Evolutionary conservation across 2,329 filamentous ascomycete species (phyloP).

Genomic region (Fusarium heterosporum): DNA sequence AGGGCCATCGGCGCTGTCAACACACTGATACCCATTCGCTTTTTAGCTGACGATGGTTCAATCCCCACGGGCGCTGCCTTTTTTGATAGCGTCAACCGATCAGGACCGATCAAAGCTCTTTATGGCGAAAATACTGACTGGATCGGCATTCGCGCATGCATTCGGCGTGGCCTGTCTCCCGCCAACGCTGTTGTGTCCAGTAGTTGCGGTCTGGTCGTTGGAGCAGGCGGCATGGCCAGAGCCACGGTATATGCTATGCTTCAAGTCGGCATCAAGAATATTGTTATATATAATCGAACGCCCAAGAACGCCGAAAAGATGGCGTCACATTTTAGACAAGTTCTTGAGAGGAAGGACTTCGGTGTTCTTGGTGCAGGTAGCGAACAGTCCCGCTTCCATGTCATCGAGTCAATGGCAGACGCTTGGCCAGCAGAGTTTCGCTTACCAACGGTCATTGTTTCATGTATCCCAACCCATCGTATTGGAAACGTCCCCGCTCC

Average conservation of each 20-base stretch:
- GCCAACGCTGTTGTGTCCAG: conserved; percentile 71
- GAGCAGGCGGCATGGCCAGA: conserved; percentile 80
- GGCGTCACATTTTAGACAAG: conserved; percentile 75
- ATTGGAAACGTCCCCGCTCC: conserved; percentile 73
- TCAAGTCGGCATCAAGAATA: conserved; percentile 79
- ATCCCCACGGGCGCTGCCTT: conserved; percentile 67
- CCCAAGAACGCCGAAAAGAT: conserved; percentile 73
- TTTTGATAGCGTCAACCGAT: conserved; percentile 66
- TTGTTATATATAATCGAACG: conserved; percentile 80
- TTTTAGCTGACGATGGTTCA: conserved; percentile 66
- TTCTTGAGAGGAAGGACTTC: conserved; percentile 59
- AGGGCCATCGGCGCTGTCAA: conserved; percentile 81
- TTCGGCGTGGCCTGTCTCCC: conserved; percentile 78
- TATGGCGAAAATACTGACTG: conserved; percentile 87
- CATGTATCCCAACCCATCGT: conserved; percentile 78
- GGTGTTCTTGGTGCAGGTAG: conserved; percentile 58
- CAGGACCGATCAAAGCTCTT: conserved; percentile 74
- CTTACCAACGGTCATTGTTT: conserved; percentile 79
- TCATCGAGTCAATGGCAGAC: conserved; percentile 69
- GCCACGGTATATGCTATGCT: conserved; percentile 83
- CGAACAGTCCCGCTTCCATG: conserved; percentile 63
- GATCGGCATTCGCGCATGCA: conserved; percentile 80
- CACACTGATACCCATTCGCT: conserved; percentile 77
- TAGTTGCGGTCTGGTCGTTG: conserved; percentile 69
- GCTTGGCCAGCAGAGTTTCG: conserved; percentile 73